Percentiles rank a stretch among this genome's conserved stretches.
Conservation (phyloP, 1,139 yeast species). For the Kluyveromyces sp. region DNA sequence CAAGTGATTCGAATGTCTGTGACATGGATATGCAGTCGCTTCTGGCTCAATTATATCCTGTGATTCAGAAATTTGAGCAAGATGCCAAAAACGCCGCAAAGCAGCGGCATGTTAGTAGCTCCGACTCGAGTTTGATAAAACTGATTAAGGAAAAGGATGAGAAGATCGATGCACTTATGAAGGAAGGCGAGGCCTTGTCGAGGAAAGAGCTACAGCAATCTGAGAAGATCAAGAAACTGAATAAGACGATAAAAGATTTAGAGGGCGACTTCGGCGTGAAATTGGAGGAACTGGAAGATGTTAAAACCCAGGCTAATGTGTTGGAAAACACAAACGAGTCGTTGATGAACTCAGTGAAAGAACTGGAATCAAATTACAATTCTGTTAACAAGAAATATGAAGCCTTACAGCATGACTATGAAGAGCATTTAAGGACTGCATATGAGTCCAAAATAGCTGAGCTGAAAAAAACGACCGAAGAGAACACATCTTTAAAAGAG, state of each 20-base stretch:
- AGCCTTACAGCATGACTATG: not conserved
- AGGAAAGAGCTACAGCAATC: conserved; percentile 64
- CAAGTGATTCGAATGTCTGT: not conserved
- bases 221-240: conserved; percentile 59
- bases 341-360: conserved; percentile 7
- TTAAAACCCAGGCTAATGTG: conserved; percentile 13
- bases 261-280: conserved; percentile 43
- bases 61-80: conserved; percentile 9
- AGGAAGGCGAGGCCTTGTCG: conserved; percentile 76
- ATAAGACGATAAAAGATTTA: conserved; percentile 38
- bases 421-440: not conserved
- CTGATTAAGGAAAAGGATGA: conserved; percentile 31
- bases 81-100: not conserved
- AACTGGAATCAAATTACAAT: conserved; percentile 29
- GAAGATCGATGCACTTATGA: conserved; percentile 44
- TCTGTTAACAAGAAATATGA: conserved; percentile 24
- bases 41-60: conserved; percentile 2
- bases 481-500: conserved; percentile 33
- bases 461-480: conserved; percentile 17
- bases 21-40: not conserved
- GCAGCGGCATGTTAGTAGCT: not conserved
- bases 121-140: conserved; percentile 14
- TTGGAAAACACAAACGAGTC: conserved; percentile 9
- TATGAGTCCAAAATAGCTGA: conserved; percentile 36
- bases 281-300: conserved; percentile 27